Evolutionary conservation across 805 yeast genomes (phyloP).

Genomic region (Saccharomycopsis lassenensis): DNA sequence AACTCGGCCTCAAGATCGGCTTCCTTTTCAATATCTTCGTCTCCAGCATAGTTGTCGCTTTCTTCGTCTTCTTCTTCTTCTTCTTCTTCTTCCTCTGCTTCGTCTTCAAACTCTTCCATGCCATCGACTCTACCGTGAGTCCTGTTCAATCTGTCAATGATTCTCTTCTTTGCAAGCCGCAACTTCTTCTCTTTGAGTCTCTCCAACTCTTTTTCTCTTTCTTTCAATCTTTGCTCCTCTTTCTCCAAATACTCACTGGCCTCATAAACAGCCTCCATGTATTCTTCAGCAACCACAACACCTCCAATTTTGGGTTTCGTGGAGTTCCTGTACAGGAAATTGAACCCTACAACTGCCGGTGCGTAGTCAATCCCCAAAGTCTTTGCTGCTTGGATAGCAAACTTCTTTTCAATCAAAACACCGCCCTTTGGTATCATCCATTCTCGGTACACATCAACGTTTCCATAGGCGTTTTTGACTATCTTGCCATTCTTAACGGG

Average conservation of each 20-base stretch:
- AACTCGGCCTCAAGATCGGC: background rate
- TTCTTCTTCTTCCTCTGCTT: slow-evolving; percentile 18
- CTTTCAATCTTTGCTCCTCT: slow-evolving; percentile 37
- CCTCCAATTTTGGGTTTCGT: slow-evolving; percentile 67
- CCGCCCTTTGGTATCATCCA: slow-evolving; percentile 83
- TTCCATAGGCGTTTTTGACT: slow-evolving; percentile 69
- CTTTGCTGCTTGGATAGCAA: slow-evolving; percentile 61
- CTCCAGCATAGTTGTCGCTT: slow-evolving; percentile 13
- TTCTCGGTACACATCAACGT: slow-evolving; percentile 67
- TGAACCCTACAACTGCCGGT: slow-evolving; percentile 79
- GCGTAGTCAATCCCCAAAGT: slow-evolving; percentile 68
- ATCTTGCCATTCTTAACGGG: slow-evolving; percentile 56
- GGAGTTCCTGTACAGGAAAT: slow-evolving; percentile 40
- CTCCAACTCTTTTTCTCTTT: slow-evolving; percentile 34
- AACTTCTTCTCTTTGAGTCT: slow-evolving; percentile 46
- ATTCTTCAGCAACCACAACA: slow-evolving; percentile 57
- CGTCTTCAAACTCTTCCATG: slow-evolving; percentile 8
- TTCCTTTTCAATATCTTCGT: slow-evolving; percentile 2
- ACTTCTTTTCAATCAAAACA: slow-evolving; percentile 41
- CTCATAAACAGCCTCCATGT: slow-evolving; percentile 44
- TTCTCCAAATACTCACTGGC: slow-evolving; percentile 39
- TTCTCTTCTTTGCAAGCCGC: slow-evolving; percentile 39
- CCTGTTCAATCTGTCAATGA: slow-evolving; percentile 33
- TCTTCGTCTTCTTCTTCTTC: slow-evolving; percentile 17
- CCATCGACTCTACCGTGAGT: slow-evolving; percentile 37